phyloP scores from a whole-genome alignment of 495 filamentous ascomycete species.

The Tuber magnatum region DNA sequence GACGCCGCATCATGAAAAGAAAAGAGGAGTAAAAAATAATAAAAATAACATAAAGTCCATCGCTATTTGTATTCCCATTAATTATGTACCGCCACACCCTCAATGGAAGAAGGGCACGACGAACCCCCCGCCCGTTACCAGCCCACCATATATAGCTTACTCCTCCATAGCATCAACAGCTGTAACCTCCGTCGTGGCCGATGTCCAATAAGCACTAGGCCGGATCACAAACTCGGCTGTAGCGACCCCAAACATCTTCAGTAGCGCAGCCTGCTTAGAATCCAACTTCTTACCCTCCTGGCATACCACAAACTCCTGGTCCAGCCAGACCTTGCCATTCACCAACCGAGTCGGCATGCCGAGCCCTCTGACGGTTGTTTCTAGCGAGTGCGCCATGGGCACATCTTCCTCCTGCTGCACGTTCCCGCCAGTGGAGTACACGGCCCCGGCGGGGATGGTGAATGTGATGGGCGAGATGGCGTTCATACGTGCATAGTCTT shows the following conservation, averaged over 20 bases:
- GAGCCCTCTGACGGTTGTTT: constrained; percentile 77
- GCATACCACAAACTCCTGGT: constrained; percentile 71
- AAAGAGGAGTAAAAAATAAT: neutral
- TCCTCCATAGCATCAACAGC: constrained; percentile 50
- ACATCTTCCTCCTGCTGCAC: constrained; percentile 72
- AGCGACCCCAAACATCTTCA: constrained; percentile 88
- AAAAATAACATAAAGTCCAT: too few species aligned
- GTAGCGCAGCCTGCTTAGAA: constrained; percentile 76
- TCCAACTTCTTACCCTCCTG: constrained; percentile 73
- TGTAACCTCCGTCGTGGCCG: constrained; percentile 53
- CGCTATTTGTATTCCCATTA: neutral
- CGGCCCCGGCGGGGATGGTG: constrained; percentile 65
- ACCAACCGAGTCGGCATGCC: constrained; percentile 80
- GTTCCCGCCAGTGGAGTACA: constrained; percentile 68
- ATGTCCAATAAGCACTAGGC: constrained; percentile 67
- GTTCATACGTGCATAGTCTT: constrained; percentile 87
- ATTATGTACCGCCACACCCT: neutral
- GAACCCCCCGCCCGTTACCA: neutral
- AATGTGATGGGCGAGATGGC: constrained; percentile 64
- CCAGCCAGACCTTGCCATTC: constrained; percentile 79
- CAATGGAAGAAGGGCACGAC: neutral
- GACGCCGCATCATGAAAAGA: neutral
- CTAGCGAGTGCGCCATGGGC: constrained; percentile 73
- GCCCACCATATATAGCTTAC: constrained; percentile 23
- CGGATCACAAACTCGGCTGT: constrained; percentile 80